phyloP scores from a whole-genome alignment of 108 stramenopile genomes.

The Pseudonitzschia pungens region DNA sequence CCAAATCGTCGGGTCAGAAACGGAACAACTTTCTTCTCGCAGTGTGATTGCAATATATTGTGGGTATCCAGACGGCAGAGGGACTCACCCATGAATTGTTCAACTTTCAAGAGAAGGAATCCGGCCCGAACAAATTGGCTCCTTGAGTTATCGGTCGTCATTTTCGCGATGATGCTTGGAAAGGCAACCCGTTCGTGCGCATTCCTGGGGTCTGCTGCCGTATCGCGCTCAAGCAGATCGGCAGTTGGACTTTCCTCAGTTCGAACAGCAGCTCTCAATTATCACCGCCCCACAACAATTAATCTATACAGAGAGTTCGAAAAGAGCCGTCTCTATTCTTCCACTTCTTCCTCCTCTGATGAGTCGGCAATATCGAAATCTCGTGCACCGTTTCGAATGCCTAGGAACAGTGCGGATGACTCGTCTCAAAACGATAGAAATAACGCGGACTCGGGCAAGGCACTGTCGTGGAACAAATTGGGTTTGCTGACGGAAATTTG shows the following conservation, averaged over 20 bases:
- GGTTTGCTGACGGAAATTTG: constrained; percentile 72
- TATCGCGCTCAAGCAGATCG: constrained; percentile 1
- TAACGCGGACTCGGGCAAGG: background rate
- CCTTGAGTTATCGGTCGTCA: background rate
- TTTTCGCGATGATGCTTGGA: constrained; percentile 2
- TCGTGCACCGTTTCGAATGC: constrained; percentile 52
- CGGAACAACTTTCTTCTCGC: background rate
- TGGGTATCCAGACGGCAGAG: background rate
- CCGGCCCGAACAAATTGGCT: background rate
- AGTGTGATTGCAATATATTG: background rate
- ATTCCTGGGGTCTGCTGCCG: background rate
- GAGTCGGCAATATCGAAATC: constrained; percentile 40
- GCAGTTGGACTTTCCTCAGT: background rate
- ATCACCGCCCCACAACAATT: background rate
- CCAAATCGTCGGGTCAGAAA: background rate
- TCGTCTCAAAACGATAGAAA: constrained; percentile 19
- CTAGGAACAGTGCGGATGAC: constrained; percentile 42
- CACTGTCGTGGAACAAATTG: constrained; percentile 56
- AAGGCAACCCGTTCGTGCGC: background rate
- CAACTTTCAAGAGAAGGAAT: background rate
- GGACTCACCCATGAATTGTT: background rate
- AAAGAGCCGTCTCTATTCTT: background rate
- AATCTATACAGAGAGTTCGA: background rate
- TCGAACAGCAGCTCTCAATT: background rate
- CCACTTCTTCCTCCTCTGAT: constrained; percentile 11